Evolutionary conservation across 495 filamentous ascomycete species (phyloP).

Genomic region (Thermothielavioides terrestris): DNA sequence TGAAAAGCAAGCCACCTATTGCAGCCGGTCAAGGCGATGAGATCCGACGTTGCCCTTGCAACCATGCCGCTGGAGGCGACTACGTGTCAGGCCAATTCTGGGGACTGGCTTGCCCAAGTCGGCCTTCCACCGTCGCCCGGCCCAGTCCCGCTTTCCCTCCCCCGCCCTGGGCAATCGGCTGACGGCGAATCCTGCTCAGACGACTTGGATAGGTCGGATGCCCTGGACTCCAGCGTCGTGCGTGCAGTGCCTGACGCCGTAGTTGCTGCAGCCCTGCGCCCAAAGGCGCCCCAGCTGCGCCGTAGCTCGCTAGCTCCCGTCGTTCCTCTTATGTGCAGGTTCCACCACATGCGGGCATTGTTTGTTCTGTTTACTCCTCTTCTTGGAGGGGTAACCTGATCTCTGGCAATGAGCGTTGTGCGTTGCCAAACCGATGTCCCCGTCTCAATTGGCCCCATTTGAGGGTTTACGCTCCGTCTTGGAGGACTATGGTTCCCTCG

Average conservation of each 20-base stretch:
- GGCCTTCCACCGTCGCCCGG: neutral
- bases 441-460: neutral
- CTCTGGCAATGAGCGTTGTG: neutral
- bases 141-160: neutral
- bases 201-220: neutral
- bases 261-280: neutral
- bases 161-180: no score
- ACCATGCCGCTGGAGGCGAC: neutral
- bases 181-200: neutral
- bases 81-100: constrained; percentile 21
- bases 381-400: neutral
- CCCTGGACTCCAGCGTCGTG: neutral
- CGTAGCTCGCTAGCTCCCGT: no score
- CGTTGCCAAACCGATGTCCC: neutral
- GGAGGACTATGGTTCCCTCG: neutral
- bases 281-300: no score
- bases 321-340: no score
- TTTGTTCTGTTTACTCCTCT: neutral
- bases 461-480: no score
- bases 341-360: neutral
- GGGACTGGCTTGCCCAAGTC: neutral
- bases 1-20: neutral
- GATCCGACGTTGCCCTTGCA: neutral
- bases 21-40: neutral
- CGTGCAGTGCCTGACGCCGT: no score